A percentile compares a stretch with the other conserved stretches of the same genome.
These are phyloP conservation scores for Suillus luteus DNA, from an alignment of 768 basidiomycete genomes.

Conservation along the genomic window DNA sequence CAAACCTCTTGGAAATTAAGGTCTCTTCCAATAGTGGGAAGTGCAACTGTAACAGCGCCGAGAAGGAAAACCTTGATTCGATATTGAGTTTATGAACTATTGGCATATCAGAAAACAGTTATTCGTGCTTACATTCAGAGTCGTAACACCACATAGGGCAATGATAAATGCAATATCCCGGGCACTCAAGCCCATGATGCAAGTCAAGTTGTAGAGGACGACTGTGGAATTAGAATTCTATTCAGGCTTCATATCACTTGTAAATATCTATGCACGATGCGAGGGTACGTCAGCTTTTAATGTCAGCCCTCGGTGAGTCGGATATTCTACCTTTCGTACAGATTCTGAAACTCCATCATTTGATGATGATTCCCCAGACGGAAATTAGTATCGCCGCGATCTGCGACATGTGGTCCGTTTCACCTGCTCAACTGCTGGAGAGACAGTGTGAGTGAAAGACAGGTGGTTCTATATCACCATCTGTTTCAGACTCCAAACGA, in stretches of 20 bases:
- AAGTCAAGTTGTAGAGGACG: neutral
- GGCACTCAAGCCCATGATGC: conserved; percentile 4
- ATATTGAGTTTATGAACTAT: neutral
- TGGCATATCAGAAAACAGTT: neutral
- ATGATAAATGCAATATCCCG: conserved; percentile 23
- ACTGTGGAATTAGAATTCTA: neutral
- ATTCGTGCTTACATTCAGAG: conserved; percentile 22
- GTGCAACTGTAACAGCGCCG: conserved; percentile 30
- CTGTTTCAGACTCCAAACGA: neutral
- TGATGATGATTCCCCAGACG: neutral
- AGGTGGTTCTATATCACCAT: neutral
- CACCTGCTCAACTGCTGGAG: neutral
- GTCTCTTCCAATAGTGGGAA: conserved; percentile 31
- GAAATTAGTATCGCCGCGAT: neutral
- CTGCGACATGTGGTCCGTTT: neutral
- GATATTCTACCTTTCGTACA: neutral
- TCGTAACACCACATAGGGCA: conserved; percentile 28
- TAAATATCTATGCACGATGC: neutral
- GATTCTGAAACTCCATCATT: neutral
- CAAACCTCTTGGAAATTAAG: conserved; percentile 24
- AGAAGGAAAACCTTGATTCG: conserved; percentile 25
- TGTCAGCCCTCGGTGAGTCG: neutral
- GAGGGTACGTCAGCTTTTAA: neutral
- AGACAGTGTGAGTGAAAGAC: neutral
- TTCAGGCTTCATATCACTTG: neutral